Base-by-base conservation (phyloP, 208 protist species). In the Jaenimonas drosophilae region DNA sequence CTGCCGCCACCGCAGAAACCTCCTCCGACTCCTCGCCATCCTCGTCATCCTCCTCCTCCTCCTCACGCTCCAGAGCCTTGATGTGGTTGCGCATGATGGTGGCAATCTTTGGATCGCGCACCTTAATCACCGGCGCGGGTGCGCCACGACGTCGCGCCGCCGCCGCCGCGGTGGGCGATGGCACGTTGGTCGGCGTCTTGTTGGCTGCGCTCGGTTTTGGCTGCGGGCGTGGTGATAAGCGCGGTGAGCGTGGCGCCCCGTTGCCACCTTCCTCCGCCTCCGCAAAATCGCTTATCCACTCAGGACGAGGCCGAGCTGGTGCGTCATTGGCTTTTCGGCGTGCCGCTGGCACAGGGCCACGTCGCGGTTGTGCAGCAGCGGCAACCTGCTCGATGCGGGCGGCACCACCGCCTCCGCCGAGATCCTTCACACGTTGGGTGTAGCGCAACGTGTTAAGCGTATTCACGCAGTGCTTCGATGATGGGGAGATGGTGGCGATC, bases 391-490 rank as follows among this genome's bases (percentile, higher is more conserved):
- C 61, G n/a, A 68, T 61, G 42, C 51, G 51, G 3, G 54, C 62
- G 3, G 60, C 66, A n/a, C 63, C 69, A n/a, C 33, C 29, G 28
- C 52, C 52, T 21, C 74, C 72, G 21, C 66, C 70, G 28, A 97
- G 69, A 50, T 96, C 92, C 58, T 98, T 98, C 6, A 98, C 96
- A 20, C 97, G 87, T 41, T 98, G 79, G 6, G 97, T 97, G 79
- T 98, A 99, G 27, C 97, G 85, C 2, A 99, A 78, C 2, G 97
- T 99, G 77, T 99, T 99, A 43, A 99, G 80, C 17, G 96, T 98
- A 62, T 99, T 93, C 48, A 98, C 97, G 49, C 79, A 95, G 41
- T 85, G 84, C 4, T 51, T 49, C 6, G 71, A 74, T 23, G 72
- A 75, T 12, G 97, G 94, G 2, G 92, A 89, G 46, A 98, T 88